These are phyloP conservation scores for Calonectria honghensis DNA, from an alignment of 2,329 filamentous ascomycete species.

Conservation along the genomic window DNA sequence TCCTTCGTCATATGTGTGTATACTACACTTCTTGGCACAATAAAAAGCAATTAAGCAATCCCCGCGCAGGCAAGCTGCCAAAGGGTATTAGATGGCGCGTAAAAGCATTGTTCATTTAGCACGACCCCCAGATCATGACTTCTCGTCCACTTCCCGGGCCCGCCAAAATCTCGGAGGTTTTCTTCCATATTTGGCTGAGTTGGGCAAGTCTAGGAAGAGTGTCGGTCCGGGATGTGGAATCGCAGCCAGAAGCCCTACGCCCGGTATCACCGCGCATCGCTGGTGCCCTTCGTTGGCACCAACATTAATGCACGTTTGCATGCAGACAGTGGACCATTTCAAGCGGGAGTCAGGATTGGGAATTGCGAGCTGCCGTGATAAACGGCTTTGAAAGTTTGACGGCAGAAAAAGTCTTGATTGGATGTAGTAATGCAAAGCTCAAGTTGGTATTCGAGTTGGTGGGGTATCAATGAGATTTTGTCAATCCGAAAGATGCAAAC, in stretches of 20 bases:
- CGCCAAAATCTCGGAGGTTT: not conserved
- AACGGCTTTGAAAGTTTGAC: no score
- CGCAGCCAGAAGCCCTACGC: not conserved
- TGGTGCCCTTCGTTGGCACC: no score
- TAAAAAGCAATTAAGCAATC: not conserved
- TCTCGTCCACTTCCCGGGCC: not conserved
- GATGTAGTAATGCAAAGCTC: no score
- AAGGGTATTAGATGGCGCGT: not conserved
- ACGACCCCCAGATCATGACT: not conserved
- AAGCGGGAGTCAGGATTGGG: no score
- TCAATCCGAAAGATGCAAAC: no score
- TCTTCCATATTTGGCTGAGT: not conserved
- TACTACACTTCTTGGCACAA: not conserved
- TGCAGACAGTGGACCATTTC: not conserved
- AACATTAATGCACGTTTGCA: not conserved
- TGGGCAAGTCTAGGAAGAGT: not conserved
- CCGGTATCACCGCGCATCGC: not conserved
- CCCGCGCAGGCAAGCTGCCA: not conserved
- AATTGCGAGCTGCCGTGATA: no score
- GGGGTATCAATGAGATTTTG: no score
- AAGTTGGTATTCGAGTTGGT: no score
- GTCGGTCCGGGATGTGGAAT: not conserved
- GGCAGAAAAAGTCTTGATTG: no score
- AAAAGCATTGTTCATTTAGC: not conserved
- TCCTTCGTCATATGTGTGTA: not conserved